Evolutionary conservation across 306 rosid genomes (phyloP).

Genomic region (Amphicarpaea edgeworthii): DNA sequence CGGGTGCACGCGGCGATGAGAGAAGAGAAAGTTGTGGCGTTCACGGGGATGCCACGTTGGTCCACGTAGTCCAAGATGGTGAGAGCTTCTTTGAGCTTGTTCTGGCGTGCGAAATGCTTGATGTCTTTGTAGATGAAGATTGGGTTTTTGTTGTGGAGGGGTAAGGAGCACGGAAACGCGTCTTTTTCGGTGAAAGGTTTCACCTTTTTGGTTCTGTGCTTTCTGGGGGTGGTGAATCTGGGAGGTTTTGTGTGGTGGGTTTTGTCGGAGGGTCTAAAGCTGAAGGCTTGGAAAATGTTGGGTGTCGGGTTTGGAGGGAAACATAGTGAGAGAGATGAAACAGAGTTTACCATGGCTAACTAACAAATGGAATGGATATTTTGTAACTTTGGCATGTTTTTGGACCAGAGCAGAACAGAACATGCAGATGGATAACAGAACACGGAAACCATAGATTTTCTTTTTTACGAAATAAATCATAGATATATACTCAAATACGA

Average conservation of each 20-base stretch:
- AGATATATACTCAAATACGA: no score
- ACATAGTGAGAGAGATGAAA: constrained; percentile 35
- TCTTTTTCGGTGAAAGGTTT: constrained; percentile 55
- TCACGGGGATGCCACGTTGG: constrained; percentile 70
- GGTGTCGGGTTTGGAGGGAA: constrained; percentile 54
- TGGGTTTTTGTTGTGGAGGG: constrained; percentile 79
- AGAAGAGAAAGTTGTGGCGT: constrained; percentile 72
- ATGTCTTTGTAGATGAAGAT: constrained; percentile 65
- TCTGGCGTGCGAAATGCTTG: constrained; percentile 56
- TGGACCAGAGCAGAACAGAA: background rate
- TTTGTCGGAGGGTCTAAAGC: constrained; percentile 32
- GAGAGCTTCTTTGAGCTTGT: constrained; percentile 66
- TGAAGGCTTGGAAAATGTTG: constrained; percentile 23
- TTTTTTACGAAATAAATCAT: no score
- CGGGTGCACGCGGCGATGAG: constrained; percentile 70
- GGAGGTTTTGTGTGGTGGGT: constrained; percentile 8
- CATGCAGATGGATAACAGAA: no score
- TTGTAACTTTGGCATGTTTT: background rate
- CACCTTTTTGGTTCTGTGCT: background rate
- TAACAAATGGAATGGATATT: background rate
- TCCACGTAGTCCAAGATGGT: constrained; percentile 72
- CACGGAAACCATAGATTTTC: no score
- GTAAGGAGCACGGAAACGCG: constrained; percentile 73
- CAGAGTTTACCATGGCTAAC: constrained; percentile 52
- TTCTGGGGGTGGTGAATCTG: constrained; percentile 18